Evolutionary conservation across 108 stramenopile genomes (phyloP).

Genomic region (Aurantiochytrium sp.): DNA sequence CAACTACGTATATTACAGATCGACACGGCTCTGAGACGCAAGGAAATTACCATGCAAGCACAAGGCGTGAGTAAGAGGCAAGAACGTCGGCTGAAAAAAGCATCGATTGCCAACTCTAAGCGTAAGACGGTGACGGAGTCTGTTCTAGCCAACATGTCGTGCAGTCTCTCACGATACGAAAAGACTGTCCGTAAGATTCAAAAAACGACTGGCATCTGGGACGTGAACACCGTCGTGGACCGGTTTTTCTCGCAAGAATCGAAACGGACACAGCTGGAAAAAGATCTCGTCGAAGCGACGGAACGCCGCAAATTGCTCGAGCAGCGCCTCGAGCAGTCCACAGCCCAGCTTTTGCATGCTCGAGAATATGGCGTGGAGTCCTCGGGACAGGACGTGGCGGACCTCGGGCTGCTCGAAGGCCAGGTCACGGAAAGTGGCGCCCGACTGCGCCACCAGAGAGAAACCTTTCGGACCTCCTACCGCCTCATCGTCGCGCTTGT

Average conservation of each 20-base stretch:
- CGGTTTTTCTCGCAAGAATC: slow-evolving; percentile 1
- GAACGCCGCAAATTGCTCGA: background rate
- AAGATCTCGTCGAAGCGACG: background rate
- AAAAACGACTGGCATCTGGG: background rate
- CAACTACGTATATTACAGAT: background rate
- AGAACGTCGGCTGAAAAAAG: background rate
- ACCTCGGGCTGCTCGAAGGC: background rate
- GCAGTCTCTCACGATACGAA: background rate
- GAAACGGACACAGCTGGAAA: background rate
- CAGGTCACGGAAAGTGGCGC: background rate
- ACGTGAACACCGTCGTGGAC: background rate
- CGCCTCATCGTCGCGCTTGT: background rate
- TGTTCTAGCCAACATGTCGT: background rate
- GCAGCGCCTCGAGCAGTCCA: background rate
- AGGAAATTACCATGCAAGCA: background rate
- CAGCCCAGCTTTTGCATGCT: background rate
- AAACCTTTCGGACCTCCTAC: background rate
- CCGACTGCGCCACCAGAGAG: background rate
- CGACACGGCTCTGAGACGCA: background rate
- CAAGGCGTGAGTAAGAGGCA: background rate
- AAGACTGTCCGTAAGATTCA: background rate
- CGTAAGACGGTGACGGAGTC: background rate
- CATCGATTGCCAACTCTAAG: background rate
- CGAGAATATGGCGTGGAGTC: background rate
- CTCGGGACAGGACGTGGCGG: background rate